Evolutionary conservation across 176 grass and related monocot genomes (phyloP).

Genomic region (Avena sativa): DNA sequence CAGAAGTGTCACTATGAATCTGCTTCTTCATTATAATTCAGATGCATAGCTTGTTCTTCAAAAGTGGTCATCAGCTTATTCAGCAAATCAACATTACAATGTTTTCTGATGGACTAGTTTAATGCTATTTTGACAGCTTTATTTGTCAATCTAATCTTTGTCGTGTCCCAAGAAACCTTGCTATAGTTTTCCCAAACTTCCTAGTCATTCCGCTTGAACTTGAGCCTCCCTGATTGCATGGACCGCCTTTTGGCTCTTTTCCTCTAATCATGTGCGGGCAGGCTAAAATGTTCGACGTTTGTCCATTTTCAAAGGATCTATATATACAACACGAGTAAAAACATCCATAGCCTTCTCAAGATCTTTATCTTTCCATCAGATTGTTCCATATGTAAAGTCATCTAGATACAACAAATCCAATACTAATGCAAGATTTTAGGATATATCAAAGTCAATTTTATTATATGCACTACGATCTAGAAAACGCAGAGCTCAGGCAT

Average conservation of each 20-base stretch:
- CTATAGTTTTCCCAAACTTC: slow-evolving; percentile 96
- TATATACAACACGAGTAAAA: slow-evolving; percentile 82
- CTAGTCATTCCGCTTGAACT: slow-evolving; percentile 95
- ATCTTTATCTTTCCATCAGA: slow-evolving; percentile 89
- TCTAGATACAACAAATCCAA: slow-evolving; percentile 86
- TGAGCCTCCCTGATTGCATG: slow-evolving; percentile 92
- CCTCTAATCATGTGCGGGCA: slow-evolving; percentile 94
- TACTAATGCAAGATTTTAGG: slow-evolving; percentile 76
- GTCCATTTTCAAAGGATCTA: slow-evolving; percentile 95
- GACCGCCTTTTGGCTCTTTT: slow-evolving; percentile 70
- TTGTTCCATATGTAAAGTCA: slow-evolving; percentile 83
- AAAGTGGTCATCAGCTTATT: slow-evolving; percentile 66
- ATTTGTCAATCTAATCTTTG: slow-evolving; percentile 66
- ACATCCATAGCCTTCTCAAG: slow-evolving; percentile 87
- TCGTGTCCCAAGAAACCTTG: slow-evolving; percentile 75
- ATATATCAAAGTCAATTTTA: slow-evolving; percentile 68
- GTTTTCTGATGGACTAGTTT: slow-evolving; percentile 65
- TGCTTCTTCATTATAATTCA: slow-evolving; percentile 40
- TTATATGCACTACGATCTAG: slow-evolving; percentile 85
- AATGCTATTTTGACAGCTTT: slow-evolving; percentile 85
- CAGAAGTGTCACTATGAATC: slow-evolving; percentile 39
- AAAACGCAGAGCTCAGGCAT: slow-evolving; percentile 51
- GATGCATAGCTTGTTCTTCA: slow-evolving; percentile 45
- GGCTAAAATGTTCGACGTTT: slow-evolving; percentile 94
- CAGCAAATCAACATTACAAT: slow-evolving; percentile 62